Percentiles rank a stretch among this genome's conserved stretches.
phyloP scores from a whole-genome alignment of 352 stramenopile species.

The Globisporangium acanthophoron region DNA sequence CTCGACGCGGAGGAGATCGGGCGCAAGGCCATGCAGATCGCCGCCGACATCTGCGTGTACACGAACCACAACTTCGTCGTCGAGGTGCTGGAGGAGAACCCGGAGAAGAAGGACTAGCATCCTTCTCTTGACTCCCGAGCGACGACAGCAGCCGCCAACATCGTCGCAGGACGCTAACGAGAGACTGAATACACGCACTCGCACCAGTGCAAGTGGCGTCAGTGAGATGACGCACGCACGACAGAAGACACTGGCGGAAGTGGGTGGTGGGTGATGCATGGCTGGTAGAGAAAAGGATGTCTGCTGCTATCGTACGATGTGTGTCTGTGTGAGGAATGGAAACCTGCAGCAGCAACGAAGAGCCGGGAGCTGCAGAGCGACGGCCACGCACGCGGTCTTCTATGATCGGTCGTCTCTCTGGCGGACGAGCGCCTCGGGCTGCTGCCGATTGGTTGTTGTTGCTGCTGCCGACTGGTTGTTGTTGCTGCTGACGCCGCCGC shows the following conservation, averaged over 20 bases:
- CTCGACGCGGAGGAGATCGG: slow-evolving; percentile 93
- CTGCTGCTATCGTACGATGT: slow-evolving; percentile 10
- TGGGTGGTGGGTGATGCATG: too few species aligned
- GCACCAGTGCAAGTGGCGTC: too few species aligned
- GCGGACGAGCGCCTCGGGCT: neutral
- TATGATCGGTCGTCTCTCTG: neutral
- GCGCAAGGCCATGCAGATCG: slow-evolving; percentile 93
- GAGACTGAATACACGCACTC: too few species aligned
- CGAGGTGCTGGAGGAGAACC: slow-evolving; percentile 81
- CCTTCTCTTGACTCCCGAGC: neutral
- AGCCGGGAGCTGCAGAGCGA: neutral
- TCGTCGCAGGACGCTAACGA: neutral
- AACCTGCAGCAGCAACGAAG: neutral
- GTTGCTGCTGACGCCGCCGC: neutral
- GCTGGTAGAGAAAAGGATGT: slow-evolving; percentile 1
- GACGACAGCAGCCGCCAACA: neutral
- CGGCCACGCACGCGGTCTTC: neutral
- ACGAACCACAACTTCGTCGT: slow-evolving; percentile 97
- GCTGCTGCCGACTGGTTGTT: neutral
- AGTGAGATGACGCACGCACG: too few species aligned
- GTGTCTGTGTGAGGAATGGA: neutral
- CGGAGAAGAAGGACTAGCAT: slow-evolving; percentile 38
- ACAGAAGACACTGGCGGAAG: too few species aligned
- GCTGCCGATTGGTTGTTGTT: neutral
- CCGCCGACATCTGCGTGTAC: slow-evolving; percentile 97